Evolutionary conservation across 2,329 filamentous ascomycete species (phyloP).

Genomic region (Reticulascus tulasneorum): DNA sequence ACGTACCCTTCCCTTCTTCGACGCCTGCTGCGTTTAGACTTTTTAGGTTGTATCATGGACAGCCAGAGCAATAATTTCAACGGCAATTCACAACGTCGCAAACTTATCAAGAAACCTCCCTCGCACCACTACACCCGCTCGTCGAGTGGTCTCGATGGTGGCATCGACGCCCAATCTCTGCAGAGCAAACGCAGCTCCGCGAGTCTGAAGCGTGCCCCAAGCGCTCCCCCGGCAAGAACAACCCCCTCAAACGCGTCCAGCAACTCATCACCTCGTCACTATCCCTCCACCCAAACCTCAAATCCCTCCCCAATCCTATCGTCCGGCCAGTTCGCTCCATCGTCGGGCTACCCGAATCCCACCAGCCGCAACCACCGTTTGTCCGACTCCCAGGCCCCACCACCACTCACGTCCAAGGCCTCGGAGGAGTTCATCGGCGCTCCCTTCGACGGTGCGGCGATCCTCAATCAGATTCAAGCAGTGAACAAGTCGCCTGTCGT

Average conservation of each 20-base stretch:
- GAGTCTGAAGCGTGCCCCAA: conserved; percentile 58
- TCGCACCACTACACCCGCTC: conserved; percentile 43
- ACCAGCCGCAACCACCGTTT: conserved; percentile 19
- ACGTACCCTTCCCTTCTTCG: conserved; percentile 12
- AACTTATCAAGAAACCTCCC: conserved; percentile 60
- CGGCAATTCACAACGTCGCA: conserved; percentile 52
- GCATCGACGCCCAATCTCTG: conserved; percentile 53
- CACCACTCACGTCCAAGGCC: conserved; percentile 24
- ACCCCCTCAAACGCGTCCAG: conserved; percentile 43
- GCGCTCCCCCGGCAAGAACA: conserved; percentile 49
- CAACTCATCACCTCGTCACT: conserved; percentile 45
- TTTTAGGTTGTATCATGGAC: conserved; percentile 39
- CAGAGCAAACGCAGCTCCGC: conserved; percentile 62
- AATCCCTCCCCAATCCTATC: conserved; percentile 44
- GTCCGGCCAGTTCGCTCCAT: conserved; percentile 38
- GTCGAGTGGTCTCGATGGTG: conserved; percentile 48
- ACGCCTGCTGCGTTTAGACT: conserved; percentile 17
- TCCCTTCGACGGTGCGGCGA: conserved; percentile 61
- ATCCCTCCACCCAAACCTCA: conserved; percentile 33
- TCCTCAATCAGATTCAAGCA: conserved; percentile 57
- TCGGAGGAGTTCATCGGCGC: conserved; percentile 61
- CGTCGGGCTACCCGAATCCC: not conserved
- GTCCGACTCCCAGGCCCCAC: conserved; percentile 31
- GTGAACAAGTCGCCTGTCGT: conserved; percentile 35
- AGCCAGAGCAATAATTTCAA: conserved; percentile 37